Evolutionary conservation across 192 early-diverging fungal genomes (phyloP), one percentile per base, ranked within the genome.

Genomic region (Coemansia interrupta): DNA sequence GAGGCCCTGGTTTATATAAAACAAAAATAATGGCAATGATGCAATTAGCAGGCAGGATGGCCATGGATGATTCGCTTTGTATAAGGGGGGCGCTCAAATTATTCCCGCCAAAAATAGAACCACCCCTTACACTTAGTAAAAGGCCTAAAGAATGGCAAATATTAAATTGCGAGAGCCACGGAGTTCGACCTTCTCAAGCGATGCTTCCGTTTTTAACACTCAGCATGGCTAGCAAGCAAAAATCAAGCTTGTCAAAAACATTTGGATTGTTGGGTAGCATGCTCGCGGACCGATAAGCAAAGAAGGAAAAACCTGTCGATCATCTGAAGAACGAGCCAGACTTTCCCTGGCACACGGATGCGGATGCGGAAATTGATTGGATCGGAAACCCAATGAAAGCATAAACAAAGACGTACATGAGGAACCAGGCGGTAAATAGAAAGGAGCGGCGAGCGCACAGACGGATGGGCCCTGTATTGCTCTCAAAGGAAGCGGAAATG

Each of bases 291-390:
- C 45, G 9, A 47, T 23, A 47, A 47, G 17, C 45, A 18, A 47
- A 47, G 24, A 11, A 49, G 17, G 26, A 28, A 49, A 48, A 28
- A 11, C 32, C 32, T 36, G 32, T 36, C 32, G 32, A 36, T 36
- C 32, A 36, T 8, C 10, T 6, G 10, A 8, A 11, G 10, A 36
- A 36, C 32, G 32, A 11, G 32, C 32, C 10, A 36, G 32, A 36
- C 6, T 10, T 36, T 36, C 32, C 32, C 32, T 2, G 32, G 32
- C 32, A 36, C 32, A 8, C 32, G 32, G 9, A 36, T 36, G 32
- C 32, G 32, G 32, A 49, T 28, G 24, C 24, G 47, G 47, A 49
- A 49, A 49, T 49, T 49, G 47, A 49, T 36, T 36, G 32, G 32
- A 36, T 36, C 32, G 10, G 10, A 36, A 36, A 36, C 32, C 32